A percentile compares a stretch with the other conserved stretches of the same genome.
These are phyloP conservation scores for Coprinellus aureogranulatus DNA, from an alignment of 768 basidiomycete species.

Conservation along the genomic window DNA sequence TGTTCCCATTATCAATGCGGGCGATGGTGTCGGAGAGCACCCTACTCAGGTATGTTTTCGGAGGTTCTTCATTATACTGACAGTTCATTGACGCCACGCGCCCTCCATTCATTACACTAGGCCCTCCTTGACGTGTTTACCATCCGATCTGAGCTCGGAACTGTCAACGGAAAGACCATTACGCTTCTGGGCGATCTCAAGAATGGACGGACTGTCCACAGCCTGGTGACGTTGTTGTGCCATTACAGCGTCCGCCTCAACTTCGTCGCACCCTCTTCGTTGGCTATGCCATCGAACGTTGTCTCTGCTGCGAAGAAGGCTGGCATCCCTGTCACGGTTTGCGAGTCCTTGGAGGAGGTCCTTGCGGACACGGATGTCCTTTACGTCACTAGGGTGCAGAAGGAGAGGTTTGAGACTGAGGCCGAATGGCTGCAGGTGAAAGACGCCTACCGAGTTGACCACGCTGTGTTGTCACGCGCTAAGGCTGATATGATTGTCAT, in stretches of 20 bases:
- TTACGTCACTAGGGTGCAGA: slow-evolving; percentile 95
- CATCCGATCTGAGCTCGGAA: slow-evolving; percentile 96
- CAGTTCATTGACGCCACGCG: slow-evolving; percentile 4
- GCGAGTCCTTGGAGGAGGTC: slow-evolving; percentile 89
- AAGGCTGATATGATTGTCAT: slow-evolving; percentile 98
- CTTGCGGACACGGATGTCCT: slow-evolving; percentile 91
- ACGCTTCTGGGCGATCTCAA: slow-evolving; percentile 94
- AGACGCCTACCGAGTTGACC: slow-evolving; percentile 90
- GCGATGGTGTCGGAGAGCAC: slow-evolving; percentile 96
- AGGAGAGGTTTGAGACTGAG: slow-evolving; percentile 83
- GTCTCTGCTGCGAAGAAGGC: slow-evolving; percentile 81
- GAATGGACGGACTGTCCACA: slow-evolving; percentile 97
- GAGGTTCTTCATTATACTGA: not conserved
- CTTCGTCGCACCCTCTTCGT: slow-evolving; percentile 85
- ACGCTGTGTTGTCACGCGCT: slow-evolving; percentile 86
- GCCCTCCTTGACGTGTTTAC: slow-evolving; percentile 88
- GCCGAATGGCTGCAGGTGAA: slow-evolving; percentile 88
- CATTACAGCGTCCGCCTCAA: slow-evolving; percentile 93
- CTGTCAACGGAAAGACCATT: slow-evolving; percentile 93
- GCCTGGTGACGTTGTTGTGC: slow-evolving; percentile 86
- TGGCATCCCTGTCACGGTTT: slow-evolving; percentile 73
- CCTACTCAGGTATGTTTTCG: slow-evolving; percentile 76
- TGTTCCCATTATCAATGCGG: slow-evolving; percentile 94
- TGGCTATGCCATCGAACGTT: slow-evolving; percentile 87
- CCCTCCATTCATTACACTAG: slow-evolving; percentile 34